A percentile compares a stretch with the other conserved stretches of the same genome.
These are phyloP conservation scores for Tricholomella constricta DNA, from an alignment of 768 basidiomycete genomes.

Conservation along the genomic window DNA sequence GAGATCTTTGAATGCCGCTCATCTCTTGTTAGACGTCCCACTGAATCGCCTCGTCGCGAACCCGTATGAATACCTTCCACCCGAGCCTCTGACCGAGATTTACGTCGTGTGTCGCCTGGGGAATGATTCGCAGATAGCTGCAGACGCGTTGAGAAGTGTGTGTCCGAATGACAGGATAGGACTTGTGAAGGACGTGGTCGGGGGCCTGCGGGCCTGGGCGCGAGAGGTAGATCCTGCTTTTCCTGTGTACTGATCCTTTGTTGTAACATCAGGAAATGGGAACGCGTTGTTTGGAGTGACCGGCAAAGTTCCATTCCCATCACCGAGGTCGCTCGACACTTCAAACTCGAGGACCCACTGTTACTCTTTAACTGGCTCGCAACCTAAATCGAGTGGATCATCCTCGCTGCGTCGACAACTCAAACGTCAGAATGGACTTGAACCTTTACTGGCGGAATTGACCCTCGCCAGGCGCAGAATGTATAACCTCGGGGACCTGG, in stretches of 20 bases:
- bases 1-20: neutral
- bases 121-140: constrained; percentile 93
- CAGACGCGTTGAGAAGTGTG: constrained; percentile 53
- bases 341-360: no score
- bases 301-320: no score
- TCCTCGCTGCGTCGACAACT: neutral
- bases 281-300: no score
- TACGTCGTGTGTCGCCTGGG: constrained; percentile 85
- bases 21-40: constrained; percentile 55
- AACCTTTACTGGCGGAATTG: no score
- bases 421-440: no score
- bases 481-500: neutral
- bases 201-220: constrained; percentile 84
- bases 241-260: constrained; percentile 68
- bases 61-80: constrained; percentile 49
- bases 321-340: no score
- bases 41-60: constrained; percentile 62
- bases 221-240: constrained; percentile 71
- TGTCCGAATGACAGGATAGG: constrained; percentile 23
- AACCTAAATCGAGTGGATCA: no score
- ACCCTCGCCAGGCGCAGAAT: neutral
- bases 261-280: no score
- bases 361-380: no score
- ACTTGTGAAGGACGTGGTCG: constrained; percentile 69
- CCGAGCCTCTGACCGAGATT: constrained; percentile 28